phyloP scores from a whole-genome alignment of 352 stramenopile genomes.

The Phytopythium delawarense region DNA sequence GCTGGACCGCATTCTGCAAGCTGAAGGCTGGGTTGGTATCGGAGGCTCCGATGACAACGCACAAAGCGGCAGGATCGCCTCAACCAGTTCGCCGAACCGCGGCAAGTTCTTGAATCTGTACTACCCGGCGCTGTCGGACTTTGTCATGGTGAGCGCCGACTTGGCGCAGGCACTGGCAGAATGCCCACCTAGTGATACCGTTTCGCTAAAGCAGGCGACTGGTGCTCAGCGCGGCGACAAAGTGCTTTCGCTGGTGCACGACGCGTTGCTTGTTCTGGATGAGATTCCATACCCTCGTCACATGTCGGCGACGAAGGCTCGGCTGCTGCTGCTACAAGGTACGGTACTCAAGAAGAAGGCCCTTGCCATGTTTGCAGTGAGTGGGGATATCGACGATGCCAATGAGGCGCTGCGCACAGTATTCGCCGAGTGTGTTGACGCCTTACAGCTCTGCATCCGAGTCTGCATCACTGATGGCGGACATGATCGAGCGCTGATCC shows the following conservation, averaged over 20 bases:
- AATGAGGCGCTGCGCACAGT: neutral
- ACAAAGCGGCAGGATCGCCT: neutral
- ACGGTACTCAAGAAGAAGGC: constrained; percentile 41
- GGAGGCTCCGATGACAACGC: constrained; percentile 4
- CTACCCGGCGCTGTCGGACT: constrained; percentile 36
- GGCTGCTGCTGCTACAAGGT: constrained; percentile 52
- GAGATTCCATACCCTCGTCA: constrained; percentile 35
- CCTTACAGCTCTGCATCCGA: constrained; percentile 31
- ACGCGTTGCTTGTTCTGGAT: constrained; percentile 18
- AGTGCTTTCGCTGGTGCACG: constrained; percentile 29
- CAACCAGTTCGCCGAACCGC: neutral
- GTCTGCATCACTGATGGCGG: constrained; percentile 37
- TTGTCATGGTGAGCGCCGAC: constrained; percentile 49
- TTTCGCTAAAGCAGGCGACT: no score
- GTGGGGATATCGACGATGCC: neutral
- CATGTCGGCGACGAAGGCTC: constrained; percentile 36
- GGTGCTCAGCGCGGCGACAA: neutral
- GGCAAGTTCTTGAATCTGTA: constrained; percentile 53
- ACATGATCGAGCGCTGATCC: constrained; percentile 55
- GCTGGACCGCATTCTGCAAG: constrained; percentile 40
- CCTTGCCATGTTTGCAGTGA: neutral
- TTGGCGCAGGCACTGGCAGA: constrained; percentile 50
- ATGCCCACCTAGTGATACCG: constrained; percentile 6
- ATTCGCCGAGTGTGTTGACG: constrained; percentile 11
- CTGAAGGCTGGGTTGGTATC: constrained; percentile 60